These are phyloP conservation scores for Crepidotus variabilis DNA, from an alignment of 768 basidiomycete species.

Conservation along the genomic window DNA sequence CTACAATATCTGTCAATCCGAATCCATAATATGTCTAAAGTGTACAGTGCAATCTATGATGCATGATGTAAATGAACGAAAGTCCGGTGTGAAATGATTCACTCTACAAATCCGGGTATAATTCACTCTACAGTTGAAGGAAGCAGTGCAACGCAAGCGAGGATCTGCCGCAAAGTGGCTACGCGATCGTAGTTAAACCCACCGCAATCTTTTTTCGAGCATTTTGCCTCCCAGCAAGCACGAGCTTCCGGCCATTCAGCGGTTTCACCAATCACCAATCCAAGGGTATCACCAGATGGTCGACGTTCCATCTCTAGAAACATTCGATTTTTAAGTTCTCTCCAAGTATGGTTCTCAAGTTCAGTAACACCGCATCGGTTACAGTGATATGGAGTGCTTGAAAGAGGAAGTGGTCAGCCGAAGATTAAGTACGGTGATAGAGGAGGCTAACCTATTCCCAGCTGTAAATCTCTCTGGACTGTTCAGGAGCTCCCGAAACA, in stretches of 20 bases:
- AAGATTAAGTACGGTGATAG: constrained; percentile 5
- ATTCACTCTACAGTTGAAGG: constrained; percentile 33
- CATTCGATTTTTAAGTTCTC: constrained; percentile 54
- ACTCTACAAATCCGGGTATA: constrained; percentile 8
- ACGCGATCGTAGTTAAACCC: constrained; percentile 57
- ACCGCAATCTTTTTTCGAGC: constrained; percentile 45
- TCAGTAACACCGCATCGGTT: constrained; percentile 47
- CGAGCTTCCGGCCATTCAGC: constrained; percentile 55
- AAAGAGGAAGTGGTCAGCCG: background rate
- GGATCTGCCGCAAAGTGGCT: constrained; percentile 55
- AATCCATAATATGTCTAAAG: too few relatives aligned
- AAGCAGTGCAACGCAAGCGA: constrained; percentile 50
- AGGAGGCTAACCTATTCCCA: constrained; percentile 35
- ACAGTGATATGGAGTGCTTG: constrained; percentile 40
- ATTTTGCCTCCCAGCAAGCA: constrained; percentile 61
- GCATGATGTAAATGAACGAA: background rate
- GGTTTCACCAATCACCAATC: constrained; percentile 35
- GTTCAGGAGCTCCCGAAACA: constrained; percentile 46
- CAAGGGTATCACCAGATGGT: constrained; percentile 56
- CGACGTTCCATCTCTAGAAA: constrained; percentile 55
- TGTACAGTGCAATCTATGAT: too few relatives aligned
- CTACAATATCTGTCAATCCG: too few relatives aligned
- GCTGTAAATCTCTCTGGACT: constrained; percentile 58
- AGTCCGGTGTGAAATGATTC: background rate
- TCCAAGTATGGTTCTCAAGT: constrained; percentile 61